Evolutionary conservation across 164 flowering plant genomes (phyloP).

Genomic region (Tinospora cordifolia): DNA sequence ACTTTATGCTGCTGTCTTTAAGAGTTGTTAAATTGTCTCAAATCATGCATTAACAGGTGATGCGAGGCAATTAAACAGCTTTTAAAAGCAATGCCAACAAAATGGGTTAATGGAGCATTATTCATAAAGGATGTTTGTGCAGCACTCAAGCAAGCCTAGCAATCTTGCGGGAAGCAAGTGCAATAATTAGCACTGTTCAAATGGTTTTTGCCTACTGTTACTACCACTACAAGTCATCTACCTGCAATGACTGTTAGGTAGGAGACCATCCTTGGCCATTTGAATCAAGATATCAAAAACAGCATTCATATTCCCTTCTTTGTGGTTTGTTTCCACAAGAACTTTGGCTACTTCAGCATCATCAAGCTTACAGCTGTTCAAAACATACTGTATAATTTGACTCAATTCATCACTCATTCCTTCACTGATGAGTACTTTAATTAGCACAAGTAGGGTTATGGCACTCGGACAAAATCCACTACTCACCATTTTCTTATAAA

Average conservation of each 20-base stretch:
- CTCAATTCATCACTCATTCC: constrained; percentile 55
- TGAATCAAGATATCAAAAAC: constrained; percentile 52
- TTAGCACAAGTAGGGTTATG: constrained; percentile 47
- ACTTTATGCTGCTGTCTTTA: no score
- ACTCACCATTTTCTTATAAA: constrained; percentile 56
- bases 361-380: constrained; percentile 47
- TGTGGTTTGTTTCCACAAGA: constrained; percentile 63
- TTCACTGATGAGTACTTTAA: constrained; percentile 42
- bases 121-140: no score
- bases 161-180: no score
- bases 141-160: no score
- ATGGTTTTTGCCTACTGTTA: no score
- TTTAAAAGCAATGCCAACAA: no score
- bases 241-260: constrained; percentile 43
- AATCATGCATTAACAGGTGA: no score
- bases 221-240: constrained; percentile 1
- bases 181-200: no score
- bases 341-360: constrained; percentile 70
- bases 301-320: constrained; percentile 74
- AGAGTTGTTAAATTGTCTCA: no score
- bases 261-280: constrained; percentile 80
- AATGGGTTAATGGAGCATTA: no score
- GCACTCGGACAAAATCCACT: constrained; percentile 50
- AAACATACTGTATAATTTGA: constrained; percentile 32
- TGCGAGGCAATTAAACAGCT: no score